Evolutionary conservation across 2,329 filamentous ascomycete species (phyloP).

Genomic region (Coniochaeta ligniaria): DNA sequence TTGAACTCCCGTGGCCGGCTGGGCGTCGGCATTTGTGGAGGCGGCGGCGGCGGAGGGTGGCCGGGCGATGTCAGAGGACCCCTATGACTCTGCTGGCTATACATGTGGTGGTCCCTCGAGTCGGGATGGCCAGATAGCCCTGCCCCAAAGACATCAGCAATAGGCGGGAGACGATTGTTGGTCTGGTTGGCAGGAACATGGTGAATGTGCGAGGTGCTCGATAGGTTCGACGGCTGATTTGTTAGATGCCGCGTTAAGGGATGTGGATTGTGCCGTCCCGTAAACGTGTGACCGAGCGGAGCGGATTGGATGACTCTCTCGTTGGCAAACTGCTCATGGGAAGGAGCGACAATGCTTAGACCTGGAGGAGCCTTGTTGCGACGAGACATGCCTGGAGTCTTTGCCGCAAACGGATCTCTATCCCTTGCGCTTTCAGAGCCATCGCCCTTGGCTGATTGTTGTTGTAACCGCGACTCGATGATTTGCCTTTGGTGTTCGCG

Average conservation of each 20-base stretch:
- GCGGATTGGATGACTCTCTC: slow-evolving; percentile 97
- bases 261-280: slow-evolving; percentile 74
- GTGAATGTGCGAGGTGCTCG: slow-evolving; percentile 83
- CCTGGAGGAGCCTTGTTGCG: slow-evolving; percentile 80
- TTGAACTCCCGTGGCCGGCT: slow-evolving; percentile 78
- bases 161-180: slow-evolving; percentile 84
- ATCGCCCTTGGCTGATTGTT: slow-evolving; percentile 74
- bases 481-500: slow-evolving; percentile 91
- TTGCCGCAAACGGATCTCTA: slow-evolving; percentile 47
- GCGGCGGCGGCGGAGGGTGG: slow-evolving; percentile 49
- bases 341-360: slow-evolving; percentile 89
- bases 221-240: slow-evolving; percentile 76
- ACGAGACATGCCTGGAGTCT: slow-evolving; percentile 66
- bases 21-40: slow-evolving; percentile 41
- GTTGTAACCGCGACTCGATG: slow-evolving; percentile 85
- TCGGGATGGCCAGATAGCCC: slow-evolving; percentile 59
- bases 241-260: slow-evolving; percentile 70
- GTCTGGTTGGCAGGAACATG: slow-evolving; percentile 84
- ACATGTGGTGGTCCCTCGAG: slow-evolving; percentile 38
- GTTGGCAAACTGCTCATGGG: slow-evolving; percentile 83
- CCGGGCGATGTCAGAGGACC: slow-evolving; percentile 72
- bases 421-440: slow-evolving; percentile 52
- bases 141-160: slow-evolving; percentile 90
- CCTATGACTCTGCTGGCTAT: slow-evolving; percentile 54
- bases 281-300: slow-evolving; percentile 90